Percentiles rank a stretch among this genome's conserved stretches.
These are phyloP conservation scores for Stemphylium lycopersici DNA, from an alignment of 2,329 filamentous ascomycete genomes.

Conservation along the genomic window DNA sequence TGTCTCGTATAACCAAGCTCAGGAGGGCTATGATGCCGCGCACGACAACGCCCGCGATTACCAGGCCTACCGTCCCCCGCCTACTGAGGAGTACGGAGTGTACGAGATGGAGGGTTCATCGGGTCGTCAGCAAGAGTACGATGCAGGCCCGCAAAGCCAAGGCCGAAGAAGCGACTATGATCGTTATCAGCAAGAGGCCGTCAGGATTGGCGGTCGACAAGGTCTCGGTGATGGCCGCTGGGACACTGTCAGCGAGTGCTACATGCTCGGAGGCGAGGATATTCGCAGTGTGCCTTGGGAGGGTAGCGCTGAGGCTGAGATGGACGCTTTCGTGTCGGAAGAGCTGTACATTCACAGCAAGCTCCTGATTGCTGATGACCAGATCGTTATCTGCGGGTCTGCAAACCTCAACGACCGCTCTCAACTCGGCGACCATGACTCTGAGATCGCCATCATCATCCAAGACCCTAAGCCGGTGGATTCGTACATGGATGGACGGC, in stretches of 20 bases:
- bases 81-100: conserved; percentile 46
- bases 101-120: conserved; percentile 43
- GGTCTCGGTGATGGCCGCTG: conserved; percentile 62
- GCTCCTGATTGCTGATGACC: conserved; percentile 81
- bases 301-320: conserved; percentile 60
- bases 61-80: conserved; percentile 42
- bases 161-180: conserved; percentile 58
- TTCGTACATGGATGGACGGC: conserved; percentile 73
- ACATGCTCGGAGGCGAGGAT: conserved; percentile 79
- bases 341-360: conserved; percentile 71
- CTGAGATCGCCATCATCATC: conserved; percentile 87
- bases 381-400: conserved; percentile 79
- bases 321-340: conserved; percentile 67
- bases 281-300: conserved; percentile 69
- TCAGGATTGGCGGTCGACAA: conserved; percentile 57
- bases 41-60: conserved; percentile 51
- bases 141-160: conserved; percentile 29
- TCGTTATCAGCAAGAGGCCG: conserved; percentile 74
- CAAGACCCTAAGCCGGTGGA: conserved; percentile 76
- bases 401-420: conserved; percentile 74
- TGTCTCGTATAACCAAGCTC: conserved; percentile 70
- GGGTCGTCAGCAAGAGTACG: conserved; percentile 27
- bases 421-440: conserved; percentile 83
- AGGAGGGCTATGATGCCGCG: conserved; percentile 66
- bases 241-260: conserved; percentile 79